Evolutionary conservation across 2,329 filamentous ascomycete species (phyloP).

Genomic region (Cytospora leucostoma): DNA sequence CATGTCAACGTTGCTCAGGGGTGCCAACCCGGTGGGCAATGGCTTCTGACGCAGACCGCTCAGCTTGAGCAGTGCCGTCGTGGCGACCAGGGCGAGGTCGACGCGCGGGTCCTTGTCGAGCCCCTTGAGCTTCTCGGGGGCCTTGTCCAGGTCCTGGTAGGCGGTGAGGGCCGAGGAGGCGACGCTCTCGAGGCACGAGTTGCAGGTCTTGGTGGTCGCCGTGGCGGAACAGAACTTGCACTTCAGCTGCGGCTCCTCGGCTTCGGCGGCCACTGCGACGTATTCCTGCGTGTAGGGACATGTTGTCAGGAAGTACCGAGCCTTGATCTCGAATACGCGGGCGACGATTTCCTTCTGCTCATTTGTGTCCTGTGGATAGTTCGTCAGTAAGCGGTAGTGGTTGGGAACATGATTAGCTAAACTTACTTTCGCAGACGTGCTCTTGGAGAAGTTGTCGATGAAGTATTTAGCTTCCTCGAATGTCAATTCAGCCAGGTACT

Average conservation of each 20-base stretch:
- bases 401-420: not conserved
- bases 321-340: conserved; percentile 42
- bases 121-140: conserved; percentile 26
- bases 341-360: conserved; percentile 27
- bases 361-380: conserved; percentile 5
- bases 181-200: conserved; percentile 30
- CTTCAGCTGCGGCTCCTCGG: conserved; percentile 26
- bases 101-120: conserved; percentile 38
- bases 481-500: conserved; percentile 46
- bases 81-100: conserved; percentile 38
- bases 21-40: conserved; percentile 20
- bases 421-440: conserved; percentile 38
- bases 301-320: conserved; percentile 48
- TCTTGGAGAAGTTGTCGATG: conserved; percentile 40
- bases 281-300: conserved; percentile 38
- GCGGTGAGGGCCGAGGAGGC: conserved; percentile 29
- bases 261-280: conserved; percentile 31
- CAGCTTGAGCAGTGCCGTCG: conserved; percentile 36
- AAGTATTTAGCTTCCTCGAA: conserved; percentile 44
- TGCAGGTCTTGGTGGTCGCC: conserved; percentile 24
- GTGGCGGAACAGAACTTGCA: conserved; percentile 31
- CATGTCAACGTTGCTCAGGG: conserved; percentile 32
- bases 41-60: conserved; percentile 31
- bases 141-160: conserved; percentile 31
- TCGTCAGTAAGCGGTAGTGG: not conserved